Evolutionary conservation across 1,284 basidiomycete species (phyloP).

Genomic region (Tremellales sp.): DNA sequence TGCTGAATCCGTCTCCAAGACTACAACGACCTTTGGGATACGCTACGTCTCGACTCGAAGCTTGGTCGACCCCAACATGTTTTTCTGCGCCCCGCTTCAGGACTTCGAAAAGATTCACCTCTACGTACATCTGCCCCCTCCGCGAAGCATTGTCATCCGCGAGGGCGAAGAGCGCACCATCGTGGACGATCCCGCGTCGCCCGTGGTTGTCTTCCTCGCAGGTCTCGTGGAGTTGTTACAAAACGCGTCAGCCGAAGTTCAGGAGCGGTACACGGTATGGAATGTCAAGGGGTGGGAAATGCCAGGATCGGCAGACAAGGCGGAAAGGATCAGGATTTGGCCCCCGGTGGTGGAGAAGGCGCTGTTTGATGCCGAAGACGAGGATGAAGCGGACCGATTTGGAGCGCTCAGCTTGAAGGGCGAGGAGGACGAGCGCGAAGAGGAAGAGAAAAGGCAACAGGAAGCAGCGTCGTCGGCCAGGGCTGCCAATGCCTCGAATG

Average conservation of each 20-base stretch:
- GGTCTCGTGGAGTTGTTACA: constrained; percentile 6
- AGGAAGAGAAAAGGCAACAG: neutral
- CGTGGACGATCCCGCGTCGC: constrained; percentile 7
- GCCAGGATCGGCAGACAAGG: constrained; percentile 7
- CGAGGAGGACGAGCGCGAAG: constrained; percentile 1
- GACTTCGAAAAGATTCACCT: constrained; percentile 18
- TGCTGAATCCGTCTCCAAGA: constrained; percentile 11
- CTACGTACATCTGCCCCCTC: constrained; percentile 14
- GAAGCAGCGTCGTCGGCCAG: neutral
- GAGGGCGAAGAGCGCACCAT: neutral
- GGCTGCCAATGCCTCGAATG: constrained; percentile 1
- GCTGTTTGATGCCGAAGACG: neutral
- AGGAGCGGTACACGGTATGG: constrained; percentile 20
- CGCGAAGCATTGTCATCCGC: constrained; percentile 2
- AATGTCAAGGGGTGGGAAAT: constrained; percentile 17
- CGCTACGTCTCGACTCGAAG: constrained; percentile 19
- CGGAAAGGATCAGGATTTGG: constrained; percentile 12
- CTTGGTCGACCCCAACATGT: constrained; percentile 7
- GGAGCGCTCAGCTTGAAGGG: constrained; percentile 1
- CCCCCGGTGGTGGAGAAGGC: constrained; percentile 8
- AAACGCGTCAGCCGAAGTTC: constrained; percentile 2
- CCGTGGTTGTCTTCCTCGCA: constrained; percentile 3
- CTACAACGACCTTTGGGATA: constrained; percentile 16
- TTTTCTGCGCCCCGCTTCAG: constrained; percentile 18
- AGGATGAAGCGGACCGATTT: neutral